Evolutionary conservation across 805 yeast genomes (phyloP), one percentile per base, ranked within the genome.

Genomic region (Wickerhamiella sorbophila): DNA sequence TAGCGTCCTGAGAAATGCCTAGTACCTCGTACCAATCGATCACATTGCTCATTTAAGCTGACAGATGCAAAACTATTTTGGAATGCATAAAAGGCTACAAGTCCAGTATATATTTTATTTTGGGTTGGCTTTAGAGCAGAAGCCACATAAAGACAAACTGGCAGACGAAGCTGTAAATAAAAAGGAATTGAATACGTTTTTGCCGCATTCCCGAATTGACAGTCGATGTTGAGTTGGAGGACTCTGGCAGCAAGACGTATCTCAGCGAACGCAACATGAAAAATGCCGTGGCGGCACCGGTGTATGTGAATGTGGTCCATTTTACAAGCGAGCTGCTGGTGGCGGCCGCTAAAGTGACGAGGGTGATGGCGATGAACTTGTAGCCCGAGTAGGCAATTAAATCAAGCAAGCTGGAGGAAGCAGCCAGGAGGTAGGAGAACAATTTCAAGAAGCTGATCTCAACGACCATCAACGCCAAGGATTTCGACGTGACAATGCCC

Each of bases 341-440:
- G 24, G 61, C 40, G 19, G 61, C 48, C 12, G 56, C 59, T 33
- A 61, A 47, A 47, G 60, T 54, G 17, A 63, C 60, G 39, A 60
- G 34, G 15, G 62, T 57, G 33, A 65, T 54, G 19, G 94, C 84
- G 32, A 93, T 85, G 57, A 85, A 93, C 60, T 91, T 91, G 69
- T 91, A 93, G 31, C 97, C 96, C 39, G 87, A 78, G 62, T 84
- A 91, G 46, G 94, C 79, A 8, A 83, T 71, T 46, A 91, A 65
- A 59, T 91, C 99, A 70, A 87, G 77, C 32, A 83, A 58, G 51
- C 77, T 81, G 10, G 81, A 71, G 14, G 73, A 71, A 42, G 84
- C 76, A 45, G 73, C 74, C 45, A 91, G 69, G 38, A 88, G 66
- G 61, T 88, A 91, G 44, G 93, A 72, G 1, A 94, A 94, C 33